A percentile compares a stretch with the other conserved stretches of the same genome.
phyloP scores from a whole-genome alignment of 176 grass and related monocot genomes.

The Oryza glumipatula region DNA sequence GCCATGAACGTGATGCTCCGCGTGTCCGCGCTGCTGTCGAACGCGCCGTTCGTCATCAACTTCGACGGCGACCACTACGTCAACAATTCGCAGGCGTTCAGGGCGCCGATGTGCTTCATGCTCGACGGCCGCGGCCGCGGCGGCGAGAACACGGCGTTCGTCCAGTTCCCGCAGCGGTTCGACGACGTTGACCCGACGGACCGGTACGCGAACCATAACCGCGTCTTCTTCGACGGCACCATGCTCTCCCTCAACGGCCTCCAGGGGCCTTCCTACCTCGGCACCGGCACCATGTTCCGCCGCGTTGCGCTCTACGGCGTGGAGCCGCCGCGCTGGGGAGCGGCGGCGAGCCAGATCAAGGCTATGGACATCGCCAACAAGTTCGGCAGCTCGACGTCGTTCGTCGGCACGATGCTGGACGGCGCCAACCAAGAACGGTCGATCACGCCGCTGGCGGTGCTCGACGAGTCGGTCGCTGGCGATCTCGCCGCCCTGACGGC shows the following conservation, averaged over 20 bases:
- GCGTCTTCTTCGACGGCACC: constrained; percentile 93
- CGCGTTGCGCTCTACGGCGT: constrained; percentile 43
- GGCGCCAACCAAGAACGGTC: constrained; percentile 15
- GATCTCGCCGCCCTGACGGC: constrained; percentile 31
- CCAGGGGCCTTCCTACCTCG: constrained; percentile 55
- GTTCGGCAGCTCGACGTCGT: constrained; percentile 31
- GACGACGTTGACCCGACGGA: constrained; percentile 86
- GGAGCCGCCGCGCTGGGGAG: constrained; percentile 34
- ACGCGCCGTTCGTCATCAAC: constrained; percentile 56
- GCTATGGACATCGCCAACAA: not conserved
- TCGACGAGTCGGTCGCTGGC: not conserved
- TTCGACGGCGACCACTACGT: constrained; percentile 61
- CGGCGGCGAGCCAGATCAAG: not conserved
- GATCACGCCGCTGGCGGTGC: not conserved
- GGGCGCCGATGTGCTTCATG: constrained; percentile 45
- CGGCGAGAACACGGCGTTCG: constrained; percentile 67
- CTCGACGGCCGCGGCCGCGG: constrained; percentile 42
- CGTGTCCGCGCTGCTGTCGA: constrained; percentile 47
- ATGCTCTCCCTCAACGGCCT: constrained; percentile 91
- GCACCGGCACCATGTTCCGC: constrained; percentile 47
- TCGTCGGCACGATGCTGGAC: constrained; percentile 12
- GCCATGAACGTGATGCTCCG: constrained; percentile 59
- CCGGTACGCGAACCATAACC: constrained; percentile 91
- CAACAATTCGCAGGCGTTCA: constrained; percentile 43
- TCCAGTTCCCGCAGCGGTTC: constrained; percentile 91